Evolutionary conservation across 495 filamentous ascomycete species (phyloP), one percentile per base, ranked within the genome.

Genomic region (Penicillium parvum): DNA sequence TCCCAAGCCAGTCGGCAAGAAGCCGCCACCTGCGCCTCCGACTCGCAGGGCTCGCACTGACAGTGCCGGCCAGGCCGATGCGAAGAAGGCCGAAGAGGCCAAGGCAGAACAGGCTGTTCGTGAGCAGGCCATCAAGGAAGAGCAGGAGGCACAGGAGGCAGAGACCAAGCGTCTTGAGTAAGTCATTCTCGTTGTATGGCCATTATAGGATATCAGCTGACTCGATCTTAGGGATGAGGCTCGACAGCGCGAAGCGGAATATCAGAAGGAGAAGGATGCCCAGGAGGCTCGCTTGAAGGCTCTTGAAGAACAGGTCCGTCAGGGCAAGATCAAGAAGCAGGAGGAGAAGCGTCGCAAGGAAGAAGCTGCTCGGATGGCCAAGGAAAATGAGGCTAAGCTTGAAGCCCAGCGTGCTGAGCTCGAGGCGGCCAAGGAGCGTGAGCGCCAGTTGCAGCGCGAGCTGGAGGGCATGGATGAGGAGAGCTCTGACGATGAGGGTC

Each of bases 281-380:
- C 81, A 90, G 33, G 82, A 85, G 54, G 87, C 85, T 30, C 84
- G 88, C 32, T 77, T 96, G 15, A 84, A 79, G 52, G 91, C 89
- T 17, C 75, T 99, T 19, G 89, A 99, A 57, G 88, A 97, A 58
- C 89, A 94, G 60, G 89, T 97, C 32, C 83, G 83, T 49, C 86
- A 89, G 62, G 90, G 91, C 40, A 96, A 96, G 67, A 68, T 97
- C n/a, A 94, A 90, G 75, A 96, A 92, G 61, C 84, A 90, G 53
- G 94, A 97, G 62, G 94, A 96, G 69, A 95, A 91, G 69, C 82
- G 81, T 14, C 82, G 81, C 52, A 91, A 86, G 69, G 89, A 96
- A 62, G 91, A 90, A 34, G 88, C 90, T 7, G 70, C 87, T 48
- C 82, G 83, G 36, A 85, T 88, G 55, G 84, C 90, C 16, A 90